Base-by-base conservation (phyloP, 306 rosid species). In the Spatholobus suberectus region DNA sequence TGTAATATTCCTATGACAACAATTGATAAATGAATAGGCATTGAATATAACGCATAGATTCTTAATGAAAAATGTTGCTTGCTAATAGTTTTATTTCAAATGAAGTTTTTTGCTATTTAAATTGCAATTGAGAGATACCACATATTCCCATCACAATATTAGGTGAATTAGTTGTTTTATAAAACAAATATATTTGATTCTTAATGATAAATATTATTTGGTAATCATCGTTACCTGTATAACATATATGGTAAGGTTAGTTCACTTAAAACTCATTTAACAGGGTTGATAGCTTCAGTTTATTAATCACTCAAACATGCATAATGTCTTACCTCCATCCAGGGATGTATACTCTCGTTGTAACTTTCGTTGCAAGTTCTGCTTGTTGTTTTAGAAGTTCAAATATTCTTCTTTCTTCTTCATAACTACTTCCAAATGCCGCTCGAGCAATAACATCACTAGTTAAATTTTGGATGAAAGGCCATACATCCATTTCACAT, bases 351-450 rank as follows among this genome's bases (percentile, higher is more conserved):
- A 32, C 18, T 47, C 24, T 8, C 6, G 4, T 29, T 0, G 5
- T 0, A 4, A 20, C 4, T 59, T 12, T 49, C 23, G 18, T 15
- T 14, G 52, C 8, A 43, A 59, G 73, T 24, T 46, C n/a, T 9
- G 62, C 58, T 80, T 69, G 84, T 37, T 82, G 86, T 12, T 6
- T 85, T 29, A 57, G 49, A 80, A 89, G 90, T 57, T 85, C 26
- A 65, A 87, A 89, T 41, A 87, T 85, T 62, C 70, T 75, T 35
- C 23, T 51, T 23, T 89, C 89, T 78, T 89, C 85, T 70, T 80
- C 72, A 20, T 43, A 86, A 35, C 83, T 85, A 40, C 59, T 52
- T 52, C 59, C 59, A 52, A 52, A 52, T 52, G 59, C 24, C 0
- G 59, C 8, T 52, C 59, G 26, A 52, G 59, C 26, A 52, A 52